These are phyloP conservation scores for Curvularia hawaiiensis DNA, from an alignment of 2,329 filamentous ascomycete species.

Conservation along the genomic window DNA sequence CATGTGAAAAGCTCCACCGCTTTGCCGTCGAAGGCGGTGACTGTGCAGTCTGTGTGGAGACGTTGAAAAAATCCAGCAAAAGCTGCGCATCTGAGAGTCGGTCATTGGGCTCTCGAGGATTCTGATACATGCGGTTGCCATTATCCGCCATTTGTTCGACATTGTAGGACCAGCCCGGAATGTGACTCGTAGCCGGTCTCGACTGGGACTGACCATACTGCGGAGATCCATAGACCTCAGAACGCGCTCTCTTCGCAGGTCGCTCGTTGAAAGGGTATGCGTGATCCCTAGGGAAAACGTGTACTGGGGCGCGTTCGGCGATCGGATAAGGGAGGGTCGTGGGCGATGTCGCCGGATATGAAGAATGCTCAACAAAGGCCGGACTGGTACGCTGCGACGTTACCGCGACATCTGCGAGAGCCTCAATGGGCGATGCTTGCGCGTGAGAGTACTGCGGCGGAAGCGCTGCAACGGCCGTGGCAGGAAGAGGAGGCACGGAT, in stretches of 20 bases:
- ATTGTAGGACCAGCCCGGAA: conserved; percentile 47
- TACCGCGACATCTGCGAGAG: conserved; percentile 50
- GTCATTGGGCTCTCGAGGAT: conserved; percentile 40
- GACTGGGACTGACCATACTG: conserved; percentile 45
- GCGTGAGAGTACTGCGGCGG: conserved; percentile 28
- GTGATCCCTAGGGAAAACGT: conserved; percentile 21
- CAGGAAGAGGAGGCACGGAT: conserved; percentile 30
- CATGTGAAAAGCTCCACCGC: conserved; percentile 35
- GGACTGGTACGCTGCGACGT: conserved; percentile 46
- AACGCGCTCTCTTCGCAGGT: conserved; percentile 65
- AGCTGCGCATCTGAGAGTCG: conserved; percentile 53
- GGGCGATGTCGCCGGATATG: conserved; percentile 30
- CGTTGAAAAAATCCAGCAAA: conserved; percentile 51
- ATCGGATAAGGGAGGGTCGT: conserved; percentile 22
- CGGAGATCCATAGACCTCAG: conserved; percentile 58
- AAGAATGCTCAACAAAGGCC: conserved; percentile 28
- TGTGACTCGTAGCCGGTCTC: conserved; percentile 56
- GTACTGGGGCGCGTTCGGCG: conserved; percentile 32
- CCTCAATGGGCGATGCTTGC: conserved; percentile 49
- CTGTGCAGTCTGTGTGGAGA: conserved; percentile 36
- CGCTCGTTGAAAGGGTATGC: conserved; percentile 48
- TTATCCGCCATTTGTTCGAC: conserved; percentile 47
- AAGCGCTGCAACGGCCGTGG: conserved; percentile 19
- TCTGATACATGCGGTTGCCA: conserved; percentile 40
- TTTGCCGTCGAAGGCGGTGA: conserved; percentile 36